Base-by-base conservation (phyloP, 2,329 filamentous ascomycete genomes). In the Aspergillus japonicus region DNA sequence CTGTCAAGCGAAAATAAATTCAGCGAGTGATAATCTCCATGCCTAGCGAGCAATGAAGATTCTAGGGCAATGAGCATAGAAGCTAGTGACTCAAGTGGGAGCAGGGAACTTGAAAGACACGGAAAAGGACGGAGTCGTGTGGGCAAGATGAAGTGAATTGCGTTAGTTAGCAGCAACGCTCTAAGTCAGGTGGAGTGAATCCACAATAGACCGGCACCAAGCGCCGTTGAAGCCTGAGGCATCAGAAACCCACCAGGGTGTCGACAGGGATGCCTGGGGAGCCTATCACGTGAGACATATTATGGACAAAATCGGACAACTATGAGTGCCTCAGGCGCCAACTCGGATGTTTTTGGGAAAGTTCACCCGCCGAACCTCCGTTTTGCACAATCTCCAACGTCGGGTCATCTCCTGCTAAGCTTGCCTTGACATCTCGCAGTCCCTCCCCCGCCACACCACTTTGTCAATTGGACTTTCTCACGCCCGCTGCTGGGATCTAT, bases 321-420 rank as follows among this genome's bases (percentile, higher is more conserved):
- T 1, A n/a, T n/a, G 12, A 0, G 0, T 61, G 64, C 66, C 66
- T 66, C 54, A 66, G 66, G 66, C 63, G 55, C 14, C 0, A 35
- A 5, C 49, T 58, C 66, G 47, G 71, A 69, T 65, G 59, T 69
- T 73, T 58, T 68, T 68, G 66, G 66, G 62, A 65, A 68, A 52
- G 67, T 70, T 58, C 68, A 70, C 67, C 70, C 65, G 61, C 56
- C 64, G 68, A 66, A 72, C 70, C 71, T 74, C 69, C 71, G 67
- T 73, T 74, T 74, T 75, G 70, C 73, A 75, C 73, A 75, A 74
- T 71, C 69, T 71, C 71, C 68, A 73, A 73, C 71, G 69, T 73
- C 72, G 71, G 71, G 70, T 67, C 70, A 71, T 67, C 70, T 72
- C 66, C 66, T 68, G 67, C 70, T 72, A 69, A 71, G 69, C 66